Base-by-base conservation (phyloP, 2,329 filamentous ascomycete species). In the Aspergillus spinulosporus region DNA sequence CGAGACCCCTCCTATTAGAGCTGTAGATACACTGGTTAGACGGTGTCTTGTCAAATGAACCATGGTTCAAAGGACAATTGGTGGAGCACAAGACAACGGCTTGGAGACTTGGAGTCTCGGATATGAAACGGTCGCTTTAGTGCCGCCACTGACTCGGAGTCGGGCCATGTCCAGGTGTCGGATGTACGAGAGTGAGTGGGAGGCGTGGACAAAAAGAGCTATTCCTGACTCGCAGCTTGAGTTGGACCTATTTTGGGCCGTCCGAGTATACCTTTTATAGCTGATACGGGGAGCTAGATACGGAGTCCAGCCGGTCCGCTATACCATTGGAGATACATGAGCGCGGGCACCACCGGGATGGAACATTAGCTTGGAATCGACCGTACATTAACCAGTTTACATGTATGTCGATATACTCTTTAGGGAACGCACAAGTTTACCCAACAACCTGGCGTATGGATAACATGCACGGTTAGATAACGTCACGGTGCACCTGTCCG, bases 41-140 rank as follows among this genome's bases (percentile, higher is more conserved):
- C 32, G 11, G 32, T 11, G 32, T 12, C 32, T 36, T 36, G 32
- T 12, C 32, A 21, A 36, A 12, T 36, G 32, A 36, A 36, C 32
- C 32, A 36, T 36, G 7, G 32, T 36, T 36, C 32, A 36, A 8
- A 36, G 32, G 45, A 8, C 32, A 36, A 8, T 21, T 12, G 32
- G 32, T 36, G 32, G 32, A 12, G 32, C 7, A 21, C 11, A 45
- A 6, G 21, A 45, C 43, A 31, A 28, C 15, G 26, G 26, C 26
- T 28, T 28, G 26, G 26, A 28, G 21, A 11, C 26, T 21, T 45
- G 14, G 42, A 45, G 46, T 52, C 11, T 52, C 50, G 40, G 47
- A 62, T 55, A 14, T 60, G 60, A 61, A 61, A 62, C 60, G 56
- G 54, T 55, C 56, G 60, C 58, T 48, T 28, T 39, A 15, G 44